These are phyloP conservation scores for Gaertneriomyces semiglobifer DNA, from an alignment of 192 early-diverging fungal genomes.

Conservation along the genomic window DNA sequence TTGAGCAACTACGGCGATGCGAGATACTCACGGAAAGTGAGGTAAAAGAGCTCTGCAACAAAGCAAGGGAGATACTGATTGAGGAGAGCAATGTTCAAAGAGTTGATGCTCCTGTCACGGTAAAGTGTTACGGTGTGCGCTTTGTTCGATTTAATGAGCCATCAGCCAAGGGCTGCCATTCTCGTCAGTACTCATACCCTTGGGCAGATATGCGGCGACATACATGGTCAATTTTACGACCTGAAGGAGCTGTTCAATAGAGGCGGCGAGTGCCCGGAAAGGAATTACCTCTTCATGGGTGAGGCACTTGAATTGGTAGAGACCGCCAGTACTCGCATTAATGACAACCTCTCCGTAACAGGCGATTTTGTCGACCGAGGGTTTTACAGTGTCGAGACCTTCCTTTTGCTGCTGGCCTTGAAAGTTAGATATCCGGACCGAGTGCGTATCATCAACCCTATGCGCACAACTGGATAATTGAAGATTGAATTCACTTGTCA, in stretches of 20 bases:
- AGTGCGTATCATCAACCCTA: neutral
- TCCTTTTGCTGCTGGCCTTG: slow-evolving; percentile 89
- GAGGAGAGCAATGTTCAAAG: slow-evolving; percentile 96
- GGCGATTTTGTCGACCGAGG: slow-evolving; percentile 99
- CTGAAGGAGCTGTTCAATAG: slow-evolving; percentile 95
- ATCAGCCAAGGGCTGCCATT: neutral
- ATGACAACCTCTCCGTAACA: slow-evolving; percentile 6
- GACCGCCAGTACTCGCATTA: slow-evolving; percentile 1
- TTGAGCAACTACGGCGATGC: slow-evolving; percentile 84
- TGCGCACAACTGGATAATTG: too few relatives aligned
- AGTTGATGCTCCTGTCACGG: slow-evolving; percentile 93
- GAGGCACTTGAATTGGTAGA: neutral
- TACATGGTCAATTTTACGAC: slow-evolving; percentile 99
- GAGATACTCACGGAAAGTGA: slow-evolving; percentile 89
- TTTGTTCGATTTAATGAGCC: neutral
- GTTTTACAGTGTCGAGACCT: slow-evolving; percentile 97
- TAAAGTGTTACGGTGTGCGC: slow-evolving; percentile 33
- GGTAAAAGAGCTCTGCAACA: slow-evolving; percentile 90
- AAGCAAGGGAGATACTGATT: slow-evolving; percentile 91
- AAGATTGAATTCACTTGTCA: neutral
- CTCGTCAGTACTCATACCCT: neutral
- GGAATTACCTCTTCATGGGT: slow-evolving; percentile 98
- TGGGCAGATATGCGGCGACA: slow-evolving; percentile 85
- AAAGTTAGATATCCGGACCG: slow-evolving; percentile 90
- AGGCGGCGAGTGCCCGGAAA: slow-evolving; percentile 93